A percentile compares a stretch with the other conserved stretches of the same genome.
phyloP scores from a whole-genome alignment of 2,329 filamentous ascomycete genomes.

The Calonectria fujianensis region DNA sequence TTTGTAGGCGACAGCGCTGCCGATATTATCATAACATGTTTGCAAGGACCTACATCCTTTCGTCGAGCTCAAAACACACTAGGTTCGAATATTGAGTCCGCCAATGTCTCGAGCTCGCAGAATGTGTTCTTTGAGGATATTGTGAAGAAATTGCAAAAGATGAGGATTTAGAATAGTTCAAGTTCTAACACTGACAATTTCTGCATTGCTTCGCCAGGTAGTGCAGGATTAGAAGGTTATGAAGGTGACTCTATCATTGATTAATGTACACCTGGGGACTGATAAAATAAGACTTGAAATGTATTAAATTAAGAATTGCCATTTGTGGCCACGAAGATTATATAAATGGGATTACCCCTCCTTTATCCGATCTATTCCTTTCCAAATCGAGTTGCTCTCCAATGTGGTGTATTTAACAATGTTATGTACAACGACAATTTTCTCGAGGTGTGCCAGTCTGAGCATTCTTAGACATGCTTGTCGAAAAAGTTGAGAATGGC shows the following conservation, averaged over 20 bases:
- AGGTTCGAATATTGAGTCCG: background rate
- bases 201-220: too few species aligned
- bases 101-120: background rate
- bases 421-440: background rate
- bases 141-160: background rate
- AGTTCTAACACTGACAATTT: too few species aligned
- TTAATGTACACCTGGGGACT: background rate
- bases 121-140: background rate
- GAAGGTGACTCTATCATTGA: too few species aligned
- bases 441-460: background rate
- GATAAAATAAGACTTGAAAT: background rate
- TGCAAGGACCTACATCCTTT: background rate
- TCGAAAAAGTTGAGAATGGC: conserved; percentile 18
- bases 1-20: background rate
- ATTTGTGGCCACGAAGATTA: background rate
- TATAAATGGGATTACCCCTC: background rate
- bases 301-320: background rate
- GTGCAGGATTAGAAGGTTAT: too few species aligned
- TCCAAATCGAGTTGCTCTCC: background rate
- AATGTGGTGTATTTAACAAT: background rate
- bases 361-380: background rate
- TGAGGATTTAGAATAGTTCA: background rate
- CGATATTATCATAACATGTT: background rate
- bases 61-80: background rate
- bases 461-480: conserved; percentile 1